Percentiles rank a stretch among this genome's conserved stretches.
phyloP scores from a whole-genome alignment of 1,284 basidiomycete genomes.

The Malassezia pachydermatis region DNA sequence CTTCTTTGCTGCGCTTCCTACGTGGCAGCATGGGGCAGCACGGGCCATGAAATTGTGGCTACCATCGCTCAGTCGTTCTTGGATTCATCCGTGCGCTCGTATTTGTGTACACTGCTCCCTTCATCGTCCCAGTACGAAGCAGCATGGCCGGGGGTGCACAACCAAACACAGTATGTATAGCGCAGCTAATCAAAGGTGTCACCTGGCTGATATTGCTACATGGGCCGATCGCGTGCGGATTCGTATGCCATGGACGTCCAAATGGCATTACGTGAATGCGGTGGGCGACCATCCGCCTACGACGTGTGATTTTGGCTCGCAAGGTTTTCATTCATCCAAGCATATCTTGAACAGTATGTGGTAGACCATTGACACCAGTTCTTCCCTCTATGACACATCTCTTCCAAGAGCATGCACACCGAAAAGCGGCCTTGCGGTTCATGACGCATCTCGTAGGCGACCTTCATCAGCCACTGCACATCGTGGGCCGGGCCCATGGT shows the following conservation, averaged over 20 bases:
- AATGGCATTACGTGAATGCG: conserved; percentile 69
- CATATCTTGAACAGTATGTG: conserved; percentile 23
- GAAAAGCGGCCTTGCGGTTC: conserved; percentile 63
- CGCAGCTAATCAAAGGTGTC: too few relatives aligned
- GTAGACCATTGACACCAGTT: too few relatives aligned
- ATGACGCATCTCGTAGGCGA: conserved; percentile 82
- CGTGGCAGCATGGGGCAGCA: conserved; percentile 38
- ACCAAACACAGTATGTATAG: too few relatives aligned
- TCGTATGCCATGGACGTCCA: conserved; percentile 43
- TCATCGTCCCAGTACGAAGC: too few relatives aligned
- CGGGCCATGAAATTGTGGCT: conserved; percentile 79
- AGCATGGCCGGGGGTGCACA: too few relatives aligned
- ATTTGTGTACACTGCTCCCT: too few relatives aligned
- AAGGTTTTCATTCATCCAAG: conserved; percentile 59
- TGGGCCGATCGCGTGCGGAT: conserved; percentile 58
- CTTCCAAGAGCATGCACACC: conserved; percentile 43
- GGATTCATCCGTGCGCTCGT: conserved; percentile 61
- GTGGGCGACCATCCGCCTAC: conserved; percentile 65
- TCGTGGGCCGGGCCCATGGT: conserved; percentile 71
- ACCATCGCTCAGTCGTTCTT: conserved; percentile 86
- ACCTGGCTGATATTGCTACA: conserved; percentile 58
- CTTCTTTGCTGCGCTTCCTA: too few relatives aligned
- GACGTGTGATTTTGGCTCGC: conserved; percentile 63
- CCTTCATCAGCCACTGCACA: conserved; percentile 79
- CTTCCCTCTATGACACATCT: too few relatives aligned